Percentiles rank a stretch among this genome's conserved stretches.
Evolutionary conservation across 495 filamentous ascomycete species (phyloP).

Genomic region (Penicillium salamii): DNA sequence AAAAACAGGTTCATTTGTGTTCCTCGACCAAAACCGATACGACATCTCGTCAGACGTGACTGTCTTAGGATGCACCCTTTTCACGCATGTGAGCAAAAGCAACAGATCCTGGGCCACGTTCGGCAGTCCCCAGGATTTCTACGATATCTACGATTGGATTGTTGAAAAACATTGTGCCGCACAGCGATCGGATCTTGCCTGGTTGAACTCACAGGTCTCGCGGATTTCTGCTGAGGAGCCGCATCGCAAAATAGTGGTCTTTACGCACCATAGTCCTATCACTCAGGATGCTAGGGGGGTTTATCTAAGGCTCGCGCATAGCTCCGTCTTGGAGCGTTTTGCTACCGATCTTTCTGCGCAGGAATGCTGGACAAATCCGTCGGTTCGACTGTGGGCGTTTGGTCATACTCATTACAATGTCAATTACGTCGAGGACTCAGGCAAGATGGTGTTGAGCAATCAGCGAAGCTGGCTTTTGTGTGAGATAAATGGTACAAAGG

Average conservation of each 20-base stretch:
- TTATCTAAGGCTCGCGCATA: constrained; percentile 42
- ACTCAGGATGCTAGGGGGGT: constrained; percentile 26
- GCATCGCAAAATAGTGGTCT: constrained; percentile 40
- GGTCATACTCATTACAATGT: constrained; percentile 57
- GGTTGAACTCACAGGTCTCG: constrained; percentile 49
- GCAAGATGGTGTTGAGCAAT: constrained; percentile 34
- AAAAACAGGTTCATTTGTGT: constrained; percentile 20
- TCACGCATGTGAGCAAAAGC: constrained; percentile 18
- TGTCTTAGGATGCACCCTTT: constrained; percentile 40
- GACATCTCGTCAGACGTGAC: constrained; percentile 23
- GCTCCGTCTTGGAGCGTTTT: constrained; percentile 40
- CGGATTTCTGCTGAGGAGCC: constrained; percentile 31
- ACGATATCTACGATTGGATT: constrained; percentile 44
- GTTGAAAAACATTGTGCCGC: constrained; percentile 40
- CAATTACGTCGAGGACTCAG: constrained; percentile 33
- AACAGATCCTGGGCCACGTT: constrained; percentile 25
- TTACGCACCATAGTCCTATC: constrained; percentile 54
- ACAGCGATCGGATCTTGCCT: constrained; percentile 42
- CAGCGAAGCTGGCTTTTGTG: constrained; percentile 39
- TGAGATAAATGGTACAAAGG: too few species aligned
- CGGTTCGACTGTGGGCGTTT: constrained; percentile 54
- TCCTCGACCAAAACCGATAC: constrained; percentile 27
- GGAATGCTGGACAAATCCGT: constrained; percentile 40
- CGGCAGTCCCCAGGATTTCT: constrained; percentile 50
- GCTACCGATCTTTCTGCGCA: constrained; percentile 44